Evolutionary conservation across 1,139 yeast genomes (phyloP).

Genomic region (Blastobotrys raffinosifermentans): DNA sequence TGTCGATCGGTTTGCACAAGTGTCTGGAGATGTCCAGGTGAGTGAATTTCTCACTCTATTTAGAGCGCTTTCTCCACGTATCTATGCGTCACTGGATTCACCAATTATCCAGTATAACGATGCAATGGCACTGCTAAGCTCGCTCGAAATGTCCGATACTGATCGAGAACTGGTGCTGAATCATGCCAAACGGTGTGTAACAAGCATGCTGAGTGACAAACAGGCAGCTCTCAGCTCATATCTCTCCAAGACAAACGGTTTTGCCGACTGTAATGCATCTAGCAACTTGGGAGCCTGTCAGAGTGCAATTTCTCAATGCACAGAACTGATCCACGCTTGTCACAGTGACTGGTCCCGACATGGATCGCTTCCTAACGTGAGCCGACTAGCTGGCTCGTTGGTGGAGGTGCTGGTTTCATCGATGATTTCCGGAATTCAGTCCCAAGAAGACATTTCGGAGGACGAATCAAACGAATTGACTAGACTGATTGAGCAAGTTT

Average conservation of each 20-base stretch:
- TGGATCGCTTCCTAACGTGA: constrained; percentile 22
- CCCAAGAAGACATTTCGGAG: constrained; percentile 30
- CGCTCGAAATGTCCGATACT: not conserved
- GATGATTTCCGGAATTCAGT: constrained; percentile 24
- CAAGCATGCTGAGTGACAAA: constrained; percentile 12
- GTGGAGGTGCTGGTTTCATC: constrained; percentile 27
- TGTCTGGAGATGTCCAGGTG: constrained; percentile 14
- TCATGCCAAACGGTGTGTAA: constrained; percentile 14
- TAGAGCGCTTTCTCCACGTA: constrained; percentile 24
- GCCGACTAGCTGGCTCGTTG: constrained; percentile 25
- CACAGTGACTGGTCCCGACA: constrained; percentile 19
- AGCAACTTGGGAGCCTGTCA: constrained; percentile 21
- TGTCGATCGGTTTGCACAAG: constrained; percentile 10
- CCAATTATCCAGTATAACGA: constrained; percentile 26
- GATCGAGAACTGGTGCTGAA: too few species aligned
- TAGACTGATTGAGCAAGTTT: constrained; percentile 22
- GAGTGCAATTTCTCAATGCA: constrained; percentile 20
- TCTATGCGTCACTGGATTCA: constrained; percentile 18
- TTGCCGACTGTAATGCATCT: constrained; percentile 20
- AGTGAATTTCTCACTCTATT: constrained; percentile 25
- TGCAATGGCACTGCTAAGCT: constrained; percentile 1
- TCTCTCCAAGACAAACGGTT: constrained; percentile 20
- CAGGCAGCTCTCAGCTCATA: constrained; percentile 9
- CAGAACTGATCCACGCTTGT: constrained; percentile 16
- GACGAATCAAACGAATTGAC: constrained; percentile 30